Percentiles rank a stretch among this genome's conserved stretches.
phyloP scores from a whole-genome alignment of 345 rosid genomes.

The Mangifera indica region DNA sequence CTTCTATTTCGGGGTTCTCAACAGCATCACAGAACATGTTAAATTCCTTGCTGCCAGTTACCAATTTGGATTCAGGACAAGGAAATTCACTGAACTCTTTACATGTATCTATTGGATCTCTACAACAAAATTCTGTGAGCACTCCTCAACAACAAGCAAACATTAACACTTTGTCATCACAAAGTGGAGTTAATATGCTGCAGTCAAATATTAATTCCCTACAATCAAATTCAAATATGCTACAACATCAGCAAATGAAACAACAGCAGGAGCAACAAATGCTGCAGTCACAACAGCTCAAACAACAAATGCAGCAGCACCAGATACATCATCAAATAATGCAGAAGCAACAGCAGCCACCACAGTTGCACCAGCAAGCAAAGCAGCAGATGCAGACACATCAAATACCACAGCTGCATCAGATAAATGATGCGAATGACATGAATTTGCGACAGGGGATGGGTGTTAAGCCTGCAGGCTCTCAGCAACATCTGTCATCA shows the following conservation, averaged over 20 bases:
- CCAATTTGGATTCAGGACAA: conserved; percentile 68
- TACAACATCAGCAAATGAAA: conserved; percentile 74
- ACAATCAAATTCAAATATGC: conserved; percentile 66
- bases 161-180: conserved; percentile 53
- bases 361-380: conserved; percentile 54
- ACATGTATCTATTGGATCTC: conserved; percentile 60
- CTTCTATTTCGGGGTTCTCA: conserved; percentile 68
- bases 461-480: conserved; percentile 57
- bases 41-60: conserved; percentile 55
- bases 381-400: conserved; percentile 71
- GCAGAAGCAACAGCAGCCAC: conserved; percentile 52
- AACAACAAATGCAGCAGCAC: conserved; percentile 50
- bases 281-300: conserved; percentile 63
- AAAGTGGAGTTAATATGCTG: conserved; percentile 56
- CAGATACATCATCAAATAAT: conserved; percentile 47
- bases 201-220: conserved; percentile 56
- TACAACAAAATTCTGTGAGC: conserved; percentile 62
- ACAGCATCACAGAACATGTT: conserved; percentile 63
- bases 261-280: conserved; percentile 68
- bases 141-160: conserved; percentile 60
- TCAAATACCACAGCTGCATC: conserved; percentile 67
- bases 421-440: conserved; percentile 71
- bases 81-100: conserved; percentile 58
- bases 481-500: conserved; percentile 62
- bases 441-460: conserved; percentile 64